Evolutionary conservation across 1,284 basidiomycete genomes (phyloP).

Genomic region (Fomitopsis pinicola): DNA sequence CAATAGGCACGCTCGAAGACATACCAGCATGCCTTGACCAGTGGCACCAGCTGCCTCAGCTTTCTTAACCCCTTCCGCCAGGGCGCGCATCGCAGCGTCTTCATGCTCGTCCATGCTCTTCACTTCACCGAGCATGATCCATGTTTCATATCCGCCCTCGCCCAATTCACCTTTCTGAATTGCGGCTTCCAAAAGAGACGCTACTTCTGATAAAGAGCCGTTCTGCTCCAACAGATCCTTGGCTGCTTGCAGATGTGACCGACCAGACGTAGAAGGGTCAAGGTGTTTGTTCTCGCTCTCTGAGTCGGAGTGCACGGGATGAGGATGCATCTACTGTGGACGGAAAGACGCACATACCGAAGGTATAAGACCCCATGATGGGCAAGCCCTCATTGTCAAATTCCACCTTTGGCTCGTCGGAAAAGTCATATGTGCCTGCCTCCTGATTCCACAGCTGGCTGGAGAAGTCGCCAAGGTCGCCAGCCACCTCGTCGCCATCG

Average conservation of each 20-base stretch:
- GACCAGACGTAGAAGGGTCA: constrained; percentile 41
- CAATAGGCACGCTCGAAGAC: constrained; percentile 21
- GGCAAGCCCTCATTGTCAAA: constrained; percentile 76
- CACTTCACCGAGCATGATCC: constrained; percentile 91
- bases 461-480: constrained; percentile 56
- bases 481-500: constrained; percentile 49
- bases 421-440: constrained; percentile 37
- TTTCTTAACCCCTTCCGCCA: constrained; percentile 61
- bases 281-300: constrained; percentile 71
- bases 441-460: constrained; percentile 60
- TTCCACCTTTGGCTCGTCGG: constrained; percentile 29
- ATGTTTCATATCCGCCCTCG: constrained; percentile 83
- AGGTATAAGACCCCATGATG: constrained; percentile 62
- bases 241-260: constrained; percentile 63
- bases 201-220: constrained; percentile 83
- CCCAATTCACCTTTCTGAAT: constrained; percentile 77
- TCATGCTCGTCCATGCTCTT: constrained; percentile 97
- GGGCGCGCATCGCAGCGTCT: constrained; percentile 73
- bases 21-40: constrained; percentile 79
- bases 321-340: neutral
- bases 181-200: constrained; percentile 82
- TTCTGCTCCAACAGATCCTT: constrained; percentile 74
- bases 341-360: constrained; percentile 50
- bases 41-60: constrained; percentile 60
- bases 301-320: constrained; percentile 18